These are phyloP conservation scores for Phytophthora crassamura DNA, from an alignment of 352 stramenopile species.

Conservation along the genomic window DNA sequence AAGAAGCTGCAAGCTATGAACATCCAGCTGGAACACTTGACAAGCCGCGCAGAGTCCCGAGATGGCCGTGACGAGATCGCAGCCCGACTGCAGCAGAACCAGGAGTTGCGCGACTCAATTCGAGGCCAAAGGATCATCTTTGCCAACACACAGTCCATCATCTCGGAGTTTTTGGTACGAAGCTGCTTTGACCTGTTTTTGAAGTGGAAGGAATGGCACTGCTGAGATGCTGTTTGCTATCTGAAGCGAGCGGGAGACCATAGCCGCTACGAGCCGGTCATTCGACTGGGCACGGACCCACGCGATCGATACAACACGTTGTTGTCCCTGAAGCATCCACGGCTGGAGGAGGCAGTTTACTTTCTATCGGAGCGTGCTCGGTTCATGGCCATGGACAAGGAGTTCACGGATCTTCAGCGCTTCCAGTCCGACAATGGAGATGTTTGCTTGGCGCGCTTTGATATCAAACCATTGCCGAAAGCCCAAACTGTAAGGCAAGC, in stretches of 20 bases:
- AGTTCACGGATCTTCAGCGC: constrained; percentile 49
- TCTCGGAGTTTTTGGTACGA: constrained; percentile 45
- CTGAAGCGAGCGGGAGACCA: constrained; percentile 38
- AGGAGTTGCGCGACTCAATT: constrained; percentile 38
- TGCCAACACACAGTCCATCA: constrained; percentile 43
- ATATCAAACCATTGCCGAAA: constrained; percentile 50
- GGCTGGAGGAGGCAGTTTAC: constrained; percentile 42
- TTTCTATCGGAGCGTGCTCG: constrained; percentile 45
- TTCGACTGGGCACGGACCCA: constrained; percentile 40
- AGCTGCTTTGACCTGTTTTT: not conserved
- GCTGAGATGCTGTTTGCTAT: not conserved
- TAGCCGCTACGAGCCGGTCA: constrained; percentile 41
- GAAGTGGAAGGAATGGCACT: not conserved
- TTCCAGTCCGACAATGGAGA: constrained; percentile 47
- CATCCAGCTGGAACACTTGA: constrained; percentile 37
- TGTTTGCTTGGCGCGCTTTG: constrained; percentile 45
- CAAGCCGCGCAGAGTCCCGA: constrained; percentile 8
- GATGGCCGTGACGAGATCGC: constrained; percentile 22
- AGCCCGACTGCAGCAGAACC: constrained; percentile 32
- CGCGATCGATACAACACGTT: constrained; percentile 42
- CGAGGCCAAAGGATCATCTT: constrained; percentile 45
- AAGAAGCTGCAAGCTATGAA: constrained; percentile 37
- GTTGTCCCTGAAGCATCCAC: constrained; percentile 44
- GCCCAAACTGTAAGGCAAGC: constrained; percentile 40
- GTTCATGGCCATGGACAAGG: constrained; percentile 40